Conservation (phyloP, 768 basidiomycete genomes). For the Agaricus subrufescens region DNA sequence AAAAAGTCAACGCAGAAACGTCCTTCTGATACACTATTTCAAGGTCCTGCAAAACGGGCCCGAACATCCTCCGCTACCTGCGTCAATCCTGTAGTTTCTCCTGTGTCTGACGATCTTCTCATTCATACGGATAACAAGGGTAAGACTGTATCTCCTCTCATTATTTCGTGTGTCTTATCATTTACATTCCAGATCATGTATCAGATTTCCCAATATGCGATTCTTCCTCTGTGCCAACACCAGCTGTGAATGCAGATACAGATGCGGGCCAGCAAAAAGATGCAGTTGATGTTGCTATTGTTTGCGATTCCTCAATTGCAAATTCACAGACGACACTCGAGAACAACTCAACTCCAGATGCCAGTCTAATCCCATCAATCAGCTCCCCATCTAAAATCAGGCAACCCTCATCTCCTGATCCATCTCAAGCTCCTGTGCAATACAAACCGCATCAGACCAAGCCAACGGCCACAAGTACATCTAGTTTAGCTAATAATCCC, state of each 20-base stretch:
- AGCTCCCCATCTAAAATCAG: background rate
- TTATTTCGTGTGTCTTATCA: background rate
- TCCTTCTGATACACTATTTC: background rate
- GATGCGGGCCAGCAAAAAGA: background rate
- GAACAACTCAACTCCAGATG: constrained; percentile 15
- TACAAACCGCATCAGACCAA: constrained; percentile 8
- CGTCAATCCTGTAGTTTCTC: background rate
- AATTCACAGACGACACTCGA: constrained; percentile 3
- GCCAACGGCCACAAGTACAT: constrained; percentile 13
- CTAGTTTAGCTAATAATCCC: constrained; percentile 24
- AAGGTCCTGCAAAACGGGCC: constrained; percentile 3
- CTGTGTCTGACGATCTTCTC: background rate
- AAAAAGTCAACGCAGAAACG: constrained; percentile 6
- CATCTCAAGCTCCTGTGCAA: constrained; percentile 3
- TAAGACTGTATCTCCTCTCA: background rate
- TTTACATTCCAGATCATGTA: background rate
- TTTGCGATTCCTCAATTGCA: background rate
- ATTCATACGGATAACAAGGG: background rate
- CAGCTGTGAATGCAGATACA: background rate
- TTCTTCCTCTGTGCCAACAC: background rate
- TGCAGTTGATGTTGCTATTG: background rate
- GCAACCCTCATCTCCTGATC: constrained; percentile 8
- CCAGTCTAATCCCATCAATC: constrained; percentile 19
- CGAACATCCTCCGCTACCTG: background rate
- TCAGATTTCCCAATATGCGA: background rate